Percentiles rank a stretch among this genome's conserved stretches.
Conservation (phyloP, 352 stramenopile genomes). For the Globisporangium parvum region DNA sequence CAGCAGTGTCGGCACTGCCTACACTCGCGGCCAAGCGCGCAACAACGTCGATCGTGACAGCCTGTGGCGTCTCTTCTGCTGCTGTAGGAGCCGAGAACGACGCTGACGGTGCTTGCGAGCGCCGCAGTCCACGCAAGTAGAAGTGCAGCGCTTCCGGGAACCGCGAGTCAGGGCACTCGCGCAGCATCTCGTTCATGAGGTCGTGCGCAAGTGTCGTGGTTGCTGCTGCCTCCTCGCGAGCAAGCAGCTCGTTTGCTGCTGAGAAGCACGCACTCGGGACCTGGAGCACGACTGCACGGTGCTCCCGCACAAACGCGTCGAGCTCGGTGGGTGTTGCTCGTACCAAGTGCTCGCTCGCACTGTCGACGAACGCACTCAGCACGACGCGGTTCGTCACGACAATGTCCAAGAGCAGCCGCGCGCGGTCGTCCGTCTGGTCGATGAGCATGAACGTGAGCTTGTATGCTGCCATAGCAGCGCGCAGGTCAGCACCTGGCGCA, state of each 20-base stretch:
- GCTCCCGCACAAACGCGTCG: conserved; percentile 4
- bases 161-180: not conserved
- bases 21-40: conserved; percentile 18
- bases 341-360: not conserved
- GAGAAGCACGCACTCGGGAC: conserved; percentile 10
- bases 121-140: conserved; percentile 5
- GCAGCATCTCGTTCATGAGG: conserved; percentile 7
- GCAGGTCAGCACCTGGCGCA: not conserved
- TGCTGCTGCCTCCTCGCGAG: not conserved
- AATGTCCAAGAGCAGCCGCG: conserved; percentile 3
- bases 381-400: conserved; percentile 12
- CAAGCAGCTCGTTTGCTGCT: conserved; percentile 5
- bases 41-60: conserved; percentile 16
- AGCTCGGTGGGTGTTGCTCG: not conserved
- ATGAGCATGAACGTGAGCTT: conserved; percentile 1
- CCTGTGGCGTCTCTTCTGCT: not conserved
- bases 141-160: conserved; percentile 14
- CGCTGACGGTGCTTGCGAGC: not conserved
- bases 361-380: conserved; percentile 3
- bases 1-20: conserved; percentile 13
- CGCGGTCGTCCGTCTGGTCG: not conserved
- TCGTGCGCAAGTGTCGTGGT: not conserved
- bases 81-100: not conserved
- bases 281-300: not conserved
- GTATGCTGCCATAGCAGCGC: conserved; percentile 2